A percentile compares a stretch with the other conserved stretches of the same genome.
These are phyloP conservation scores for Diplodia scrobiculata DNA, from an alignment of 2,329 filamentous ascomycete genomes.

Conservation along the genomic window DNA sequence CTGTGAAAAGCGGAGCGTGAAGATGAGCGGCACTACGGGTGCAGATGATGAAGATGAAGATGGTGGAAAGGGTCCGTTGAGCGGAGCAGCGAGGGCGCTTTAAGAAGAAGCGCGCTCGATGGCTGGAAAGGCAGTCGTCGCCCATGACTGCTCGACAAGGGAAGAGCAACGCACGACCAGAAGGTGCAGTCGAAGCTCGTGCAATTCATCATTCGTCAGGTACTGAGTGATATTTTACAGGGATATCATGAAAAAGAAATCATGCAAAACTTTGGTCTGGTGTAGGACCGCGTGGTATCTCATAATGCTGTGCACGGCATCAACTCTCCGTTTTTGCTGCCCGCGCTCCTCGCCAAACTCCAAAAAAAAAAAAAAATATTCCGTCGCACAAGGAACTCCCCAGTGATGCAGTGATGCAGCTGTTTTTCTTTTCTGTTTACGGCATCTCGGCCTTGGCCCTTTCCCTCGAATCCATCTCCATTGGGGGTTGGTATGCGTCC, in stretches of 20 bases:
- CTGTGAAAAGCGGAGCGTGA: not conserved
- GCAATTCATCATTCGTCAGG: not conserved
- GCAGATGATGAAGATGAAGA: not conserved
- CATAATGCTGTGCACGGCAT: not conserved
- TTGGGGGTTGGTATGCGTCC: not conserved
- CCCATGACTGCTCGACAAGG: not conserved
- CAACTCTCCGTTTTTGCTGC: not conserved
- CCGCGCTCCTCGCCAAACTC: not conserved
- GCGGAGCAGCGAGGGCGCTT: not conserved
- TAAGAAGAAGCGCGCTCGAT: no score
- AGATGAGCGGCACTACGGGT: not conserved
- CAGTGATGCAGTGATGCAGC: not conserved
- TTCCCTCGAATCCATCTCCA: slow-evolving; percentile 3
- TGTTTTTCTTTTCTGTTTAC: not conserved
- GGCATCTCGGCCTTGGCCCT: slow-evolving; percentile 16
- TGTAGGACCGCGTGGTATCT: not conserved
- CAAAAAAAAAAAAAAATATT: not conserved
- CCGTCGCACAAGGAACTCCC: not conserved
- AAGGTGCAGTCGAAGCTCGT: no score
- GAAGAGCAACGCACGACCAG: not conserved
- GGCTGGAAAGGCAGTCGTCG: not conserved
- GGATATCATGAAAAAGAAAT: not conserved
- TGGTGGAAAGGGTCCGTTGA: not conserved
- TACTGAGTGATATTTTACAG: not conserved
- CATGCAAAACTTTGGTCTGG: not conserved